Base-by-base conservation (phyloP, 2,329 filamentous ascomycete genomes). In the Chaetomiaceae sp. region DNA sequence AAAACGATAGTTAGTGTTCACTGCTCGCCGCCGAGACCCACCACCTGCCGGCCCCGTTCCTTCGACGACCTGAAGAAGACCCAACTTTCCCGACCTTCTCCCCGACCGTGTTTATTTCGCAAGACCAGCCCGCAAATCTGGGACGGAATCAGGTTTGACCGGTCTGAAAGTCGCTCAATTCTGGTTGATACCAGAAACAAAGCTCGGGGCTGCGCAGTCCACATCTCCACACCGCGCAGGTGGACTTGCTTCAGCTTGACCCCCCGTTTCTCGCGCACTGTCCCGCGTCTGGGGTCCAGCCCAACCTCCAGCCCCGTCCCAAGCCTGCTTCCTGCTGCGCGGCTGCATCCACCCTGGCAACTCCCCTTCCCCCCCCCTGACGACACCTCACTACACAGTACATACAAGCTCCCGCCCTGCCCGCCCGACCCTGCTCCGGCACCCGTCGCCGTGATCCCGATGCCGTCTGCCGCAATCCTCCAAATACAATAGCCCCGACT, bases 401-500 rank as follows among this genome's bases (percentile, higher is more conserved):
- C 41, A n/a, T 36, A 20, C 8, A 25, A n/a, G n/a, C 37, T 5
- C n/a, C 5, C 5, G 23, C 14, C 29, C 9, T n/a, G 23, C 2
- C 21, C 11, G 9, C 21, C 5, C 34, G 33, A 2, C 29, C 30
- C 13, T n/a, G 18, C 11, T 20, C 25, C 23, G 18, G 4, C 18
- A 29, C 40, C 13, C 47, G 14, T 23, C 42, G 18, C 48, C 32
- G 41, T 18, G 25, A 30, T 16, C 30, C 49, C 50, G 43, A 53
- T 53, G 51, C 51, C 27, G 38, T 32, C 51, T 32, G 37, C 34
- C 29, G 30, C 41, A 33, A 8, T 43, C 20, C 23, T 20, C 27
- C 23, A 47, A 16, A 29, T n/a, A 32, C 51, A 36, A 55, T 51
- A 51, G 23, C 46, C 44, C 37, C 36, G 16, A 43, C 18, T 16